Conservation (phyloP, 768 basidiomycete species). For the Tricholoma bakamatsutake region DNA sequence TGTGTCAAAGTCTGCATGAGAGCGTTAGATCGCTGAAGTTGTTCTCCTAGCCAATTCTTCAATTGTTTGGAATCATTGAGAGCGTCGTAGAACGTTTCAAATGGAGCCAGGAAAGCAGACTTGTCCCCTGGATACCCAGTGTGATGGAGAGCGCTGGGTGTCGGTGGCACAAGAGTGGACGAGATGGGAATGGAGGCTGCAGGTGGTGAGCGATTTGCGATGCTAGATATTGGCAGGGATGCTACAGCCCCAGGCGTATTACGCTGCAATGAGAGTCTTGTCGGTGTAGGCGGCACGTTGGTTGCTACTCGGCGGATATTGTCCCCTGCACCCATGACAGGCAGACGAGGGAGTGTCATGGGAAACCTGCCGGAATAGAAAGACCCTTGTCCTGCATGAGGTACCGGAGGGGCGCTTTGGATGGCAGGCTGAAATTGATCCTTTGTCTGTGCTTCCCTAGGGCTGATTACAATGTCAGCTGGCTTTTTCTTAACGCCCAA, state of each 20-base stretch:
- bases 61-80: slow-evolving; percentile 76
- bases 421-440: slow-evolving; percentile 62
- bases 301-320: slow-evolving; percentile 43
- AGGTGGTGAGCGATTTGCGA: slow-evolving; percentile 43
- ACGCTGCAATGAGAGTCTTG: slow-evolving; percentile 48
- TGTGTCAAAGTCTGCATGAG: slow-evolving; percentile 47
- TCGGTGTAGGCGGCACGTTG: slow-evolving; percentile 70
- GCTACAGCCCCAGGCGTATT: slow-evolving; percentile 14
- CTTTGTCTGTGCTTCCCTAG: slow-evolving; percentile 47
- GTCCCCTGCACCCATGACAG: slow-evolving; percentile 40
- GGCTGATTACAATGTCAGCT: slow-evolving; percentile 74
- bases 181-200: slow-evolving; percentile 65
- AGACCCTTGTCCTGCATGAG: slow-evolving; percentile 39
- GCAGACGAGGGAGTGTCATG: slow-evolving; percentile 66
- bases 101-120: slow-evolving; percentile 74
- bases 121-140: slow-evolving; percentile 60
- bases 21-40: slow-evolving; percentile 57
- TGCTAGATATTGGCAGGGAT: slow-evolving; percentile 22
- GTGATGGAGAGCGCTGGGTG: slow-evolving; percentile 59
- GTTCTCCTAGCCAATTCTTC: slow-evolving; percentile 70
- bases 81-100: slow-evolving; percentile 81
- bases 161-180: slow-evolving; percentile 57
- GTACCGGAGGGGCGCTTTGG: slow-evolving; percentile 71
- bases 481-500: slow-evolving; percentile 65
- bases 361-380: slow-evolving; percentile 41